Conservation (phyloP, 2,329 filamentous ascomycete species). For the Thielaviopsis ethacetica region DNA sequence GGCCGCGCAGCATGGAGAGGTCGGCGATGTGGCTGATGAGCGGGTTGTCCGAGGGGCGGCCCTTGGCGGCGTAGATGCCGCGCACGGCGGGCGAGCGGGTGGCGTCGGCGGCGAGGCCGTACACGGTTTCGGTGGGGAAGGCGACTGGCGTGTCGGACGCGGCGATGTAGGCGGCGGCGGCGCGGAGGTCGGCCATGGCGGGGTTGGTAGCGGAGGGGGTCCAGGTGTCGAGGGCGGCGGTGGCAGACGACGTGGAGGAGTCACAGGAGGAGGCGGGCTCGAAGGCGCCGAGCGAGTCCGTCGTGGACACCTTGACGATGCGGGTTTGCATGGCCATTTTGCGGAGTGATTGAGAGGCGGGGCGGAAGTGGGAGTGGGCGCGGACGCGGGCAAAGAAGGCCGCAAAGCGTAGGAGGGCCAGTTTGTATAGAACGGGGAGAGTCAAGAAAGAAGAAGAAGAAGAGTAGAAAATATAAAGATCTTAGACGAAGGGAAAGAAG, state of each 20-base stretch:
- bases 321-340: conserved; percentile 23
- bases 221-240: conserved; percentile 31
- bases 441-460: not conserved
- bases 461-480: not conserved
- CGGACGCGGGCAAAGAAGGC: not conserved
- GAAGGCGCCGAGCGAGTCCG: conserved; percentile 22
- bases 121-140: conserved; percentile 96
- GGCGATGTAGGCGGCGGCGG: conserved; percentile 51
- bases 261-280: conserved; percentile 18
- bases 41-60: conserved; percentile 82
- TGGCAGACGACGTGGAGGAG: too few relatives aligned
- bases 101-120: conserved; percentile 90
- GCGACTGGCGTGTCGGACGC: conserved; percentile 62
- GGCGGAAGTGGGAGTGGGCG: not conserved
- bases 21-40: conserved; percentile 87
- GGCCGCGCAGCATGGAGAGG: conserved; percentile 51
- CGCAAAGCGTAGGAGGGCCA: not conserved
- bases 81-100: conserved; percentile 68
- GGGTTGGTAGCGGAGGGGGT: conserved; percentile 20
- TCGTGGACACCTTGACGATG: conserved; percentile 21
- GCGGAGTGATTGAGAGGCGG: not conserved
- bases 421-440: too few relatives aligned
- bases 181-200: conserved; percentile 30
- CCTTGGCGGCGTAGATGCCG: conserved; percentile 88
- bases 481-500: too few relatives aligned